These are phyloP conservation scores for Phoma sp. DNA, from an alignment of 2,329 filamentous ascomycete genomes.

Conservation along the genomic window DNA sequence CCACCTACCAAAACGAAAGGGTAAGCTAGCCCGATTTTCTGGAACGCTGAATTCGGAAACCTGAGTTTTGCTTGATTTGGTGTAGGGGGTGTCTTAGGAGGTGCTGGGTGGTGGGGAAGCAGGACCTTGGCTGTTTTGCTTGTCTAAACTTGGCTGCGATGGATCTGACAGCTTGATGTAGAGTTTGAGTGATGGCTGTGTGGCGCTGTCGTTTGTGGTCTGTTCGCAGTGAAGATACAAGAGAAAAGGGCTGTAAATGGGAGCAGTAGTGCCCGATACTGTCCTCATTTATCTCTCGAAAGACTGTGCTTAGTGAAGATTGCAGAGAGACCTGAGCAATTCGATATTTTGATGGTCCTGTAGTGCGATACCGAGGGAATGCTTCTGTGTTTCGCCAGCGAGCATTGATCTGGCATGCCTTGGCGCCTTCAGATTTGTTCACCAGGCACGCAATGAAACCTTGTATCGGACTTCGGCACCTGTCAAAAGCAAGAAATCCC, in stretches of 20 bases:
- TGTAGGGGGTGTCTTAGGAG: not conserved
- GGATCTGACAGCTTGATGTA: slow-evolving; percentile 27
- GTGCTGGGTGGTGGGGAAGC: not conserved
- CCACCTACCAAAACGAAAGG: not conserved
- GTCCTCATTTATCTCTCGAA: not conserved
- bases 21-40: not conserved
- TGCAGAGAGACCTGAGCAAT: not conserved
- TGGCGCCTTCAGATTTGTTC: slow-evolving; percentile 25
- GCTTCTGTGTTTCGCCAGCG: slow-evolving; percentile 20
- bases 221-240: not conserved
- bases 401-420: slow-evolving; percentile 27
- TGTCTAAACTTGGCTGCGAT: slow-evolving; percentile 33
- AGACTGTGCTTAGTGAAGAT: not conserved
- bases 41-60: slow-evolving; percentile 12
- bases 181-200: slow-evolving; percentile 22
- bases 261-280: not conserved
- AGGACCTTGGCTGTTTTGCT: slow-evolving; percentile 34
- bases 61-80: not conserved
- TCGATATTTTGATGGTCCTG: not conserved
- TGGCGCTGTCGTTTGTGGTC: slow-evolving; percentile 2
- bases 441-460: slow-evolving; percentile 28
- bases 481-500: slow-evolving; percentile 13
- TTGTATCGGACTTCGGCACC: slow-evolving; percentile 20
- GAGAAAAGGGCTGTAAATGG: not conserved
- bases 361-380: not conserved